Conservation (phyloP, 2,329 filamentous ascomycete species). For the Botrytis galanthina region DNA sequence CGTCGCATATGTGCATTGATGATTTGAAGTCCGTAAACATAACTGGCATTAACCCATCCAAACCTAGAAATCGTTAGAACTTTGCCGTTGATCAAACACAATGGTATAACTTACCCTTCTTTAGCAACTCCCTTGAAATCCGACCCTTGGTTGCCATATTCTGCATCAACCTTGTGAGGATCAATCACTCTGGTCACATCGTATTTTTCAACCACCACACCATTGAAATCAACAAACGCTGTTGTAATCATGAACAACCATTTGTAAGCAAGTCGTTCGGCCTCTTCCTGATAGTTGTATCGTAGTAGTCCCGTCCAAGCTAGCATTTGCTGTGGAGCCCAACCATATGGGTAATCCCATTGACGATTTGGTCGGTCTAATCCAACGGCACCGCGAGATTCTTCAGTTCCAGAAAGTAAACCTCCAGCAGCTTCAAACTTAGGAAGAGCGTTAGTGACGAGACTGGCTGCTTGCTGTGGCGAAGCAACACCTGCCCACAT, state of each 20-base stretch:
- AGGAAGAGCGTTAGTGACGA: conserved; percentile 80
- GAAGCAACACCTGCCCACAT: conserved; percentile 92
- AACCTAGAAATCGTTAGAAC: conserved; percentile 60
- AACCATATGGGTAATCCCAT: conserved; percentile 98
- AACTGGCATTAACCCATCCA: conserved; percentile 98
- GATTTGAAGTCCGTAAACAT: conserved; percentile 87
- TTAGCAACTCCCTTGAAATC: conserved; percentile 95
- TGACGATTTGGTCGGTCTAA: conserved; percentile 88
- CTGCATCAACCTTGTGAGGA: conserved; percentile 90
- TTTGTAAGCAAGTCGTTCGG: conserved; percentile 86
- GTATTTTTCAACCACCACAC: conserved; percentile 98
- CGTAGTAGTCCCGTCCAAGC: conserved; percentile 91
- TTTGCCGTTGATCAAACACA: not conserved
- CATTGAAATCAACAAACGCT: conserved; percentile 97
- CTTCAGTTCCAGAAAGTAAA: conserved; percentile 82
- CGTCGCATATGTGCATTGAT: conserved; percentile 86
- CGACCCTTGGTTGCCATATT: conserved; percentile 94
- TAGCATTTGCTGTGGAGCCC: conserved; percentile 98
- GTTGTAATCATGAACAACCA: conserved; percentile 99
- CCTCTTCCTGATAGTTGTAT: conserved; percentile 89
- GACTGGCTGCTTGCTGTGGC: conserved; percentile 77
- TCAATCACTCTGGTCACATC: conserved; percentile 88
- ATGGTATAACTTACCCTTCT: conserved; percentile 71
- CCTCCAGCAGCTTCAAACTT: conserved; percentile 87
- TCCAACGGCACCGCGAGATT: conserved; percentile 77